Percentiles rank a stretch among this genome's conserved stretches.
phyloP scores from a whole-genome alignment of 1,139 yeast genomes.

The Pichia sp. region DNA sequence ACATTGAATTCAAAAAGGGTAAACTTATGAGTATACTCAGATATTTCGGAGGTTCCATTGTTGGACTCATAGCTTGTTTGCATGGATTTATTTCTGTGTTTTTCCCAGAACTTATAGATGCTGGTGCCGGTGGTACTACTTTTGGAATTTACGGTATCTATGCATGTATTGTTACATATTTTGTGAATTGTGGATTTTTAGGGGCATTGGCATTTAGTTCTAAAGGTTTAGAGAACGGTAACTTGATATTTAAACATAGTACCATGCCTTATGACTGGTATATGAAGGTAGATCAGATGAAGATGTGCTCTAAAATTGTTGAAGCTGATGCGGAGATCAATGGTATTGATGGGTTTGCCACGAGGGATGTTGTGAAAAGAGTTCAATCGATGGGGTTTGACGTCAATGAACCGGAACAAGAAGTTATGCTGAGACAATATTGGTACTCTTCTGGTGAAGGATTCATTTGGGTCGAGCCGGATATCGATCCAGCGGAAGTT shows the following conservation, averaged over 20 bases:
- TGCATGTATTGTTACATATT: conserved; percentile 56
- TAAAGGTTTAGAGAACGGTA: conserved; percentile 53
- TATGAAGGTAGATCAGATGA: conserved; percentile 60
- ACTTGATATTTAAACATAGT: conserved; percentile 42
- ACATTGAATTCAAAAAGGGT: conserved; percentile 30
- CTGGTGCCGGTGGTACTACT: conserved; percentile 25
- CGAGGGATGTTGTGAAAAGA: conserved; percentile 27
- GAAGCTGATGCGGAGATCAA: conserved; percentile 55
- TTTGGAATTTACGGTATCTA: conserved; percentile 43
- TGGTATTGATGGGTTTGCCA: conserved; percentile 37
- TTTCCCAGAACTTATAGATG: conserved; percentile 25
- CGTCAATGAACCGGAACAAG: conserved; percentile 40
- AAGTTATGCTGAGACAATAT: conserved; percentile 58
- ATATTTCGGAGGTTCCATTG: conserved; percentile 31
- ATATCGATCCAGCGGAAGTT: conserved; percentile 68
- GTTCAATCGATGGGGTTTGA: conserved; percentile 27
- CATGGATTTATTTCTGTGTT: conserved; percentile 33
- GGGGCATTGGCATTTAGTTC: conserved; percentile 47
- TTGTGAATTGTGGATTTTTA: conserved; percentile 54
- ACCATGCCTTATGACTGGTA: conserved; percentile 62
- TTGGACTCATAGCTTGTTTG: conserved; percentile 27
- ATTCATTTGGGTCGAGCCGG: conserved; percentile 76
- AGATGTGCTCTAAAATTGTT: conserved; percentile 57
- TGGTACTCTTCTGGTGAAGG: conserved; percentile 76
- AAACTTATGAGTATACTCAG: conserved; percentile 22